Evolutionary conservation across 192 early-diverging fungal species (phyloP), one percentile per base, ranked within the genome.

Genomic region (Coemansia javaensis): DNA sequence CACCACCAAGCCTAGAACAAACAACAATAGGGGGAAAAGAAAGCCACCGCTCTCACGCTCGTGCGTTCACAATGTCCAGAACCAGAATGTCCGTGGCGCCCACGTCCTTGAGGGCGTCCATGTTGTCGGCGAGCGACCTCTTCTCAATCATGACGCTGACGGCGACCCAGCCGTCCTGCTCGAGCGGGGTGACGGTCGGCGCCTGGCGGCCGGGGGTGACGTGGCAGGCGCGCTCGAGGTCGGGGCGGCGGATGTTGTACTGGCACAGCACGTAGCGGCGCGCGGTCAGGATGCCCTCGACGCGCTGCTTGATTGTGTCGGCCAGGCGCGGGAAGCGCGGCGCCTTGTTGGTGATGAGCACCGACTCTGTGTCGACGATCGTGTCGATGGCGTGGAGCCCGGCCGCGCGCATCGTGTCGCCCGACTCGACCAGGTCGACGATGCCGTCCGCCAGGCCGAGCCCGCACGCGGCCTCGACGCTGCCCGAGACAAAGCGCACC

Each of bases 371-470:
- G 0, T 74, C 75, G 27, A 94, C 28, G 9, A 99, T 57, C 8
- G 88, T 93, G 32, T 80, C 80, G 33, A 99, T 93, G 40, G 86
- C 82, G 60, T 90, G 86, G 16, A 99, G 81, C n/a, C 93, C 93
- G 14, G 96, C 96, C 16, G 92, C 96, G 36, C 91, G 83, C 96
- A 99, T 99, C n/a, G 96, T 99, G 47, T 99, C 94, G 49, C 96
- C 96, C 16, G 90, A 91, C 77, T 97, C 94, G 36, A 87, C 81
- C 24, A 81, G 50, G 65, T 79, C 79, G 15, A 84, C 88, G 48
- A 99, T 97, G 5, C 84, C 96, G 66, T 99, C 96, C 16, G 96
- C 94, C 15, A 99, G 79, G 14, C 96, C 96, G 36, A 99, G 65
- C 1, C 90, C 91, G 54, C 96, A 99, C 1, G 94, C 90, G 12